phyloP scores from a whole-genome alignment of 2,329 filamentous ascomycete genomes.

The Coniosporium tulheliwenetii region DNA sequence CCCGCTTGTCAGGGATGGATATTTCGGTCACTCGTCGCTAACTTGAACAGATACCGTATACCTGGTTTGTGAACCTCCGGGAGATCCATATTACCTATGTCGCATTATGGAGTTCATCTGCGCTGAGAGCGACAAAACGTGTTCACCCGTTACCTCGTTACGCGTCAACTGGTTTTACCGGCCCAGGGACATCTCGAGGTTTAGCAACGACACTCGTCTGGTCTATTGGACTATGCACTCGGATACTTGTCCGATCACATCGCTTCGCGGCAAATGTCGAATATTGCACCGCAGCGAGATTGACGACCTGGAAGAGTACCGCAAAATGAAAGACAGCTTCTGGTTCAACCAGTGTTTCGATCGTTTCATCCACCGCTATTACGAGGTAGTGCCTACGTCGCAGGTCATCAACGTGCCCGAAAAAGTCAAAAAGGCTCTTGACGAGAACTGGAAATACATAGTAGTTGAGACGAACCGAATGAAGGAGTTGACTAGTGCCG shows the following conservation, averaged over 20 bases:
- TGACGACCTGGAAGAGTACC: constrained; percentile 63
- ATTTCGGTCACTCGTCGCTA: constrained; percentile 17
- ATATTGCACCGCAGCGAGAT: constrained; percentile 85
- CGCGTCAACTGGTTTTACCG: constrained; percentile 98
- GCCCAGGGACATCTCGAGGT: constrained; percentile 86
- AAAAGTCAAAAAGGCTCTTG: constrained; percentile 86
- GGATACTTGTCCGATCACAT: constrained; percentile 82
- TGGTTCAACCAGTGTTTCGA: constrained; percentile 98
- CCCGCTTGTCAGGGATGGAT: constrained; percentile 5
- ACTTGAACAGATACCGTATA: constrained; percentile 63
- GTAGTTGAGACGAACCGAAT: constrained; percentile 85
- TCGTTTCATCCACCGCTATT: constrained; percentile 94
- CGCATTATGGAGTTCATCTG: constrained; percentile 98
- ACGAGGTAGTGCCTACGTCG: constrained; percentile 85
- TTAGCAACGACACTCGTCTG: constrained; percentile 76
- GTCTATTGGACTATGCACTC: constrained; percentile 98
- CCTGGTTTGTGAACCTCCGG: constrained; percentile 90
- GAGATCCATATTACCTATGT: constrained; percentile 93
- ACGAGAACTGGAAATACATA: constrained; percentile 94
- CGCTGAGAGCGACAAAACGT: constrained; percentile 51
- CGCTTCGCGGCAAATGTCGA: constrained; percentile 82
- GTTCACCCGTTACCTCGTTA: constrained; percentile 65
- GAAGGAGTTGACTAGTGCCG: constrained; percentile 89
- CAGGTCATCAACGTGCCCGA: constrained; percentile 93
- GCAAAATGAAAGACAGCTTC: constrained; percentile 73